A percentile compares a stretch with the other conserved stretches of the same genome.
Conservation (phyloP, 768 basidiomycete species). For the Tulasnella sp. region DNA sequence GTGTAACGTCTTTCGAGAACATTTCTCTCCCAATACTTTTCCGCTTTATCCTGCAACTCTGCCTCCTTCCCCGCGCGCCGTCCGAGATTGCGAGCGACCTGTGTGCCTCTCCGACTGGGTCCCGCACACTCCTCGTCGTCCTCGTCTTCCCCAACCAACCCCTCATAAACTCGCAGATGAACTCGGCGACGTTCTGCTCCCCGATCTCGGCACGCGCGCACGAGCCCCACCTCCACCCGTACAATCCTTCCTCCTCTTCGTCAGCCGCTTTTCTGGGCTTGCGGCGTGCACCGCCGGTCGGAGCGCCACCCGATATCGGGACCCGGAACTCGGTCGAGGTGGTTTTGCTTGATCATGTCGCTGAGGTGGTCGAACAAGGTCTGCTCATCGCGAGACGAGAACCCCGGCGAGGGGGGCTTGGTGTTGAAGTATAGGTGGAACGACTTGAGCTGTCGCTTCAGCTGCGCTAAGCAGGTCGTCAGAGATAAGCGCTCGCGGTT, state of each 20-base stretch:
- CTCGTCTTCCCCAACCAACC: slow-evolving; percentile 21
- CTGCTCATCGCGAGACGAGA: slow-evolving; percentile 47
- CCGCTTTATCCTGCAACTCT: slow-evolving; percentile 7
- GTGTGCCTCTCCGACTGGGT: neutral
- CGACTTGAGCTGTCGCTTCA: slow-evolving; percentile 64
- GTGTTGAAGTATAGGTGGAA: slow-evolving; percentile 56
- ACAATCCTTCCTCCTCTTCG: slow-evolving; percentile 43
- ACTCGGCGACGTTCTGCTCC: slow-evolving; percentile 66
- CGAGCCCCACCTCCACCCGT: slow-evolving; percentile 85
- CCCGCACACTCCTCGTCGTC: neutral
- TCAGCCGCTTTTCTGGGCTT: slow-evolving; percentile 41
- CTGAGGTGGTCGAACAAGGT: slow-evolving; percentile 64
- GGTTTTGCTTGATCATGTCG: slow-evolving; percentile 62
- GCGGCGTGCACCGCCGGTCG: slow-evolving; percentile 47
- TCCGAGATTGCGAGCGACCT: neutral
- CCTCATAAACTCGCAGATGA: slow-evolving; percentile 79
- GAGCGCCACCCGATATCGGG: slow-evolving; percentile 43
- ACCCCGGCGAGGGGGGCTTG: slow-evolving; percentile 48
- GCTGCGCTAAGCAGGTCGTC: slow-evolving; percentile 51
- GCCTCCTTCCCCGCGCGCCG: neutral
- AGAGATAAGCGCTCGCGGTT: neutral
- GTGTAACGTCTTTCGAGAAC: slow-evolving; percentile 13
- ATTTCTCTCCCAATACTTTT: slow-evolving; percentile 9
- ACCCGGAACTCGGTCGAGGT: slow-evolving; percentile 58
- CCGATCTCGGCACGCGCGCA: slow-evolving; percentile 78